Percentiles rank a stretch among this genome's conserved stretches.
Evolutionary conservation across 495 filamentous ascomycete genomes (phyloP).

Genomic region (Evernia prunastri): DNA sequence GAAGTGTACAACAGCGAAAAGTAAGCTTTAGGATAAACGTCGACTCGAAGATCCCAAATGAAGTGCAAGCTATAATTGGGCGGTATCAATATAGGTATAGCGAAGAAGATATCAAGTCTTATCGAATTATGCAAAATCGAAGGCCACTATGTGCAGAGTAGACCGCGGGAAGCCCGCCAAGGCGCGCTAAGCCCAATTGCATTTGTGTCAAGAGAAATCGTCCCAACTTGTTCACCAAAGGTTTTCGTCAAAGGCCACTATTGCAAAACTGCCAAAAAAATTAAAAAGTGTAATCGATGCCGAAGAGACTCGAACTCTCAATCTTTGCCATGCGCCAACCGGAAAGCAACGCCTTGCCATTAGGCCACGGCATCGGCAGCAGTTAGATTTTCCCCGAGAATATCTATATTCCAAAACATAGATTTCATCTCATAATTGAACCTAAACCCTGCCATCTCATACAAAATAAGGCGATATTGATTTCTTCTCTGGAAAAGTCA

Average conservation of each 20-base stretch:
- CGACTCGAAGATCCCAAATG: neutral
- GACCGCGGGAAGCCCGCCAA: too few relatives aligned
- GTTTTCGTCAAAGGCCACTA: neutral
- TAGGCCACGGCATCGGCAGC: conserved; percentile 21
- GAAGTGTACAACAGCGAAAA: conserved; percentile 53
- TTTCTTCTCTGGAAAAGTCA: too few relatives aligned
- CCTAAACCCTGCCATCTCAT: too few relatives aligned
- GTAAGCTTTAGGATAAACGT: conserved; percentile 50
- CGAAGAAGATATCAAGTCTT: too few relatives aligned
- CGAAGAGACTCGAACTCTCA: conserved; percentile 29
- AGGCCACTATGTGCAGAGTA: too few relatives aligned
- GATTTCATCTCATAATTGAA: too few relatives aligned
- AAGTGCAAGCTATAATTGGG: too few relatives aligned
- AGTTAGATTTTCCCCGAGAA: neutral
- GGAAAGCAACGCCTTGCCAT: conserved; percentile 34
- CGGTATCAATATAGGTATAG: too few relatives aligned
- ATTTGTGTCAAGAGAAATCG: too few relatives aligned
- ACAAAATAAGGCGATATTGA: too few relatives aligned
- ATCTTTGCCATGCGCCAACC: conserved; percentile 28
- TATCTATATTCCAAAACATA: neutral
- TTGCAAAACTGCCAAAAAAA: neutral
- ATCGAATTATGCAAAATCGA: too few relatives aligned
- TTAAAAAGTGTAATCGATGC: conserved; percentile 10
- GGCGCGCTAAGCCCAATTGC: too few relatives aligned
- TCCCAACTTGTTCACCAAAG: neutral